Evolutionary conservation across 345 rosid species (phyloP).

Genomic region (Populus simonii): DNA sequence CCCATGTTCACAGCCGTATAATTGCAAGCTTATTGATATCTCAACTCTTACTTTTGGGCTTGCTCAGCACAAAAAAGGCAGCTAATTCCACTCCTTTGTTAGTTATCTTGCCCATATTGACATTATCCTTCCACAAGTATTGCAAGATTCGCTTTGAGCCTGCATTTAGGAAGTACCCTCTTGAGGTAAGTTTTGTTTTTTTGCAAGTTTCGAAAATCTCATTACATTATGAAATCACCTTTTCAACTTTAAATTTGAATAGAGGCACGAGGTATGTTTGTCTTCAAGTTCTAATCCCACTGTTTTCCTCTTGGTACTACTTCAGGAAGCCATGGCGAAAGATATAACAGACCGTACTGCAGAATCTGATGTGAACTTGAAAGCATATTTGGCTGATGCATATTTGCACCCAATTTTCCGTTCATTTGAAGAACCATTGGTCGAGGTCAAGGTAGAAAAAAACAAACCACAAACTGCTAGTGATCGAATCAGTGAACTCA

Average conservation of each 20-base stretch:
- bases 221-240: neutral
- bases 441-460: conserved; percentile 39
- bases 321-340: conserved; percentile 92
- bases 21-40: conserved; percentile 82
- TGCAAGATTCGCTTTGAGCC: conserved; percentile 93
- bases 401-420: conserved; percentile 92
- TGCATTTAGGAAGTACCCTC: conserved; percentile 82
- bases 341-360: conserved; percentile 55
- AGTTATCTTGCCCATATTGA: conserved; percentile 67
- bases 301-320: conserved; percentile 4
- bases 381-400: conserved; percentile 79
- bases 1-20: conserved; percentile 85
- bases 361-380: conserved; percentile 56
- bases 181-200: conserved; percentile 55
- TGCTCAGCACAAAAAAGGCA: conserved; percentile 83
- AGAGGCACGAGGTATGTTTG: neutral
- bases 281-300: neutral
- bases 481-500: conserved; percentile 41
- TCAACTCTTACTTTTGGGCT: conserved; percentile 79
- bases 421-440: conserved; percentile 45
- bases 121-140: conserved; percentile 80
- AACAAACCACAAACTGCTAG: conserved; percentile 10
- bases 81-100: conserved; percentile 90
- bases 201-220: neutral
- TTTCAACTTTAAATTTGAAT: neutral